Evolutionary conservation across 352 stramenopile species (phyloP).

Genomic region (Phytophthora melonis): DNA sequence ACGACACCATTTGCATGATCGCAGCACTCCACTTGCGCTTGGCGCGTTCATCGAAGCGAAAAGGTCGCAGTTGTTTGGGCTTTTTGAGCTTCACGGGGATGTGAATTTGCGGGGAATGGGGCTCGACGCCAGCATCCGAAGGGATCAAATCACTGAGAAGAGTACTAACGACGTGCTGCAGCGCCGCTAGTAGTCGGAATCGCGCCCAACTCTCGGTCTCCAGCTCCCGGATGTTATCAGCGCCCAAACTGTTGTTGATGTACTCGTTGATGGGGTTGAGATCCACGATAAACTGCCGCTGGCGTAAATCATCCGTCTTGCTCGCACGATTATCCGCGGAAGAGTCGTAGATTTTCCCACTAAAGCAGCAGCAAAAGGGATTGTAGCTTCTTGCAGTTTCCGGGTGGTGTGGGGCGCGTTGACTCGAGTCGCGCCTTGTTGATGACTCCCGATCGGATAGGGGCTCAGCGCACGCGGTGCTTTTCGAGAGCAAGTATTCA

Average conservation of each 20-base stretch:
- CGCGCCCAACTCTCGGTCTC: slow-evolving; percentile 64
- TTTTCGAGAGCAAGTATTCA: slow-evolving; percentile 18
- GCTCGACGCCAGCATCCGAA: not conserved
- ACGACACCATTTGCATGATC: slow-evolving; percentile 31
- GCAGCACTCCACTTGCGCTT: slow-evolving; percentile 31
- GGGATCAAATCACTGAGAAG: slow-evolving; percentile 46
- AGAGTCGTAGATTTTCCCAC: not conserved
- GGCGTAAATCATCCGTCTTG: slow-evolving; percentile 9
- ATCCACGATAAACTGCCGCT: slow-evolving; percentile 50
- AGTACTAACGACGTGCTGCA: slow-evolving; percentile 40
- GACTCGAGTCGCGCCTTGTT: not conserved
- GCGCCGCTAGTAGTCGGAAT: slow-evolving; percentile 44
- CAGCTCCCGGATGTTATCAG: slow-evolving; percentile 41
- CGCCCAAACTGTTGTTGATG: slow-evolving; percentile 39
- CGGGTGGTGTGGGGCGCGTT: not conserved
- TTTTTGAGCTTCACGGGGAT: not conserved
- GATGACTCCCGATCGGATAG: slow-evolving; percentile 10
- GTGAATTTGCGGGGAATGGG: not conserved
- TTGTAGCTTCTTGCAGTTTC: not conserved
- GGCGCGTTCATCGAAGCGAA: slow-evolving; percentile 28
- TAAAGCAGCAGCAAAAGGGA: not conserved
- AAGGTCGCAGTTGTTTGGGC: slow-evolving; percentile 21
- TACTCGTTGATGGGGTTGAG: slow-evolving; percentile 68
- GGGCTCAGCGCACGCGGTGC: not conserved
- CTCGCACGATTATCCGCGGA: not conserved